Evolutionary conservation across 2,329 filamentous ascomycete species (phyloP).

Genomic region (Ceratocystis harringtonii): DNA sequence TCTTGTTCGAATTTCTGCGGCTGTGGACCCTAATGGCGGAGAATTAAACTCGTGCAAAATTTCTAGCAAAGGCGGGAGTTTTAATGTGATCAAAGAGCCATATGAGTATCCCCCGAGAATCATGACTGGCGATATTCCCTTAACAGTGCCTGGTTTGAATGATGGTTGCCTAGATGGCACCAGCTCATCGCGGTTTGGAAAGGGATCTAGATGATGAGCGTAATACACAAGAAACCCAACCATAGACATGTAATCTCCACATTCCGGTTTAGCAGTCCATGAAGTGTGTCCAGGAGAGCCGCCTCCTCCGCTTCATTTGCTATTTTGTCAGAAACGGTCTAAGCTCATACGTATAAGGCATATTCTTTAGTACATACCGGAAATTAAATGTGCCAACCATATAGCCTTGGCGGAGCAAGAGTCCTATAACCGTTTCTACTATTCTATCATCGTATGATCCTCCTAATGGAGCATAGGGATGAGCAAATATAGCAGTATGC

Average conservation of each 20-base stretch:
- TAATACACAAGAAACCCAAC: slow-evolving; percentile 70
- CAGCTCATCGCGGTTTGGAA: slow-evolving; percentile 11
- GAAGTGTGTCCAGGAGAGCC: slow-evolving; percentile 63
- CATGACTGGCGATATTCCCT: slow-evolving; percentile 25
- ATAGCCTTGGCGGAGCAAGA: slow-evolving; percentile 55
- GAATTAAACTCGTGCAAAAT: slow-evolving; percentile 46
- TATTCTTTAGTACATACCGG: slow-evolving; percentile 31
- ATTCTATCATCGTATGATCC: slow-evolving; percentile 73
- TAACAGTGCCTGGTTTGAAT: not conserved
- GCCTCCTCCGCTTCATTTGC: slow-evolving; percentile 50
- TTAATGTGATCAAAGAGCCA: slow-evolving; percentile 65
- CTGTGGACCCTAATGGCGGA: slow-evolving; percentile 38
- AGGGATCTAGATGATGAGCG: slow-evolving; percentile 41
- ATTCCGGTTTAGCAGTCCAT: slow-evolving; percentile 72
- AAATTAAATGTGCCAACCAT: slow-evolving; percentile 87
- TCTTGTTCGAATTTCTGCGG: slow-evolving; percentile 53
- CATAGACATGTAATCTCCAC: slow-evolving; percentile 68
- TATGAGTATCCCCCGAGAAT: slow-evolving; percentile 79
- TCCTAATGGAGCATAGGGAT: slow-evolving; percentile 81
- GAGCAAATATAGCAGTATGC: slow-evolving; percentile 55
- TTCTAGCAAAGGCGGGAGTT: slow-evolving; percentile 47
- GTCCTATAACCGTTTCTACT: slow-evolving; percentile 48
- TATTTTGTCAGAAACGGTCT: not conserved
- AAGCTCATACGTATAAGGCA: slow-evolving; percentile 3
- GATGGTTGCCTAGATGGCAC: not conserved